A percentile compares a stretch with the other conserved stretches of the same genome.
Conservation (phyloP, 2,329 filamentous ascomycete genomes). For the Blastomyces emzantsi region DNA sequence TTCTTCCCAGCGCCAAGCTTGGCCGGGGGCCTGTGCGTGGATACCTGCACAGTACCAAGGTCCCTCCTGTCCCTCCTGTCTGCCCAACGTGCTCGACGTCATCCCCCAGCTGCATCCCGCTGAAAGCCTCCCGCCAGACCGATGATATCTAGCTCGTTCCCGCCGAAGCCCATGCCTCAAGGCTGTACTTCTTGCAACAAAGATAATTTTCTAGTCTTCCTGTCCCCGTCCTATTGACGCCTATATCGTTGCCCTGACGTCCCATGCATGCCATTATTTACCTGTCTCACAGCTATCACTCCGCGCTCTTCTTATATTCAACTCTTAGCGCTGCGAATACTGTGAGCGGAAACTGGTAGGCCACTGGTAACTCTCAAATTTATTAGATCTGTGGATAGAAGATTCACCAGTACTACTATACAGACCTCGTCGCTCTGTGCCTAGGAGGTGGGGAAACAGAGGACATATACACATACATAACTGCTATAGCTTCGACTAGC, state of each 20-base stretch:
- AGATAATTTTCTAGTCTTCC: background rate
- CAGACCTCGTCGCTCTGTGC: background rate
- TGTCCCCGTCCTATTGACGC: background rate
- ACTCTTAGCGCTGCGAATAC: background rate
- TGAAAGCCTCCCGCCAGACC: background rate
- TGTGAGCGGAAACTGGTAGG: background rate
- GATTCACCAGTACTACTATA: background rate
- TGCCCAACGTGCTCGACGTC: constrained; percentile 6
- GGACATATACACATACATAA: no score
- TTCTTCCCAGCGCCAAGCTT: background rate
- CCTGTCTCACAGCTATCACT: background rate
- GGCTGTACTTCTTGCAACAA: background rate
- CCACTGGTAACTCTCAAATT: background rate
- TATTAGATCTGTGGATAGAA: background rate
- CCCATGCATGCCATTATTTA: background rate
- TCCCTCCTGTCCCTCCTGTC: background rate
- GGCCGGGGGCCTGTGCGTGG: background rate
- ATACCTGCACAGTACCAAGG: background rate
- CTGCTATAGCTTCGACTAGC: background rate
- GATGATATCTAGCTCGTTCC: background rate
- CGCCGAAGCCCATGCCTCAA: background rate
- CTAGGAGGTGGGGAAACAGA: background rate
- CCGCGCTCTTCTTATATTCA: background rate
- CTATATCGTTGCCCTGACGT: background rate
- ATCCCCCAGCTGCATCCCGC: background rate